Percentiles rank a stretch among this genome's conserved stretches.
phyloP scores from a whole-genome alignment of 345 rosid genomes.

The Moricandia arvensis region DNA sequence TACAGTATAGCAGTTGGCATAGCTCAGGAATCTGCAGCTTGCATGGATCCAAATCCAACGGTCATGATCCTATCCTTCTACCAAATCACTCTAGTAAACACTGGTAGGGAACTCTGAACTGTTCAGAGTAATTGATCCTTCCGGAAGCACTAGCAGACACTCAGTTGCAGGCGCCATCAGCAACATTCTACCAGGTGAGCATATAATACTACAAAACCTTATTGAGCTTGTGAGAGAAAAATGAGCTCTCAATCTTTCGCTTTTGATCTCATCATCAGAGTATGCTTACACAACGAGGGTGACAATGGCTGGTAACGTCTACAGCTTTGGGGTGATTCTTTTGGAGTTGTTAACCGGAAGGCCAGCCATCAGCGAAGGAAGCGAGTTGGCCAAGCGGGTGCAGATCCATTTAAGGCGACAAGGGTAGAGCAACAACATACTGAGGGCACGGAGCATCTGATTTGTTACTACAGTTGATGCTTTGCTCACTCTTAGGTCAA shows the following conservation, averaged over 20 bases:
- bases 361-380: slow-evolving; percentile 70
- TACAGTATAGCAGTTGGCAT: slow-evolving; percentile 67
- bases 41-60: slow-evolving; percentile 53
- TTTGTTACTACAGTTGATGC: too few species aligned
- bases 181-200: slow-evolving; percentile 75
- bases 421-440: slow-evolving; percentile 51
- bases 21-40: slow-evolving; percentile 77
- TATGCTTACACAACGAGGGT: slow-evolving; percentile 92
- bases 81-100: slow-evolving; percentile 74
- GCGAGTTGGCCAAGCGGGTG: slow-evolving; percentile 77
- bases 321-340: slow-evolving; percentile 78
- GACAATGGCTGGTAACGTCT: slow-evolving; percentile 75
- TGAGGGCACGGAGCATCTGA: too few species aligned
- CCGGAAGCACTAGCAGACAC: slow-evolving; percentile 80
- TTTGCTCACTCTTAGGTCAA: too few species aligned
- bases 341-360: slow-evolving; percentile 81
- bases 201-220: slow-evolving; percentile 1
- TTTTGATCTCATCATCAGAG: slow-evolving; percentile 47
- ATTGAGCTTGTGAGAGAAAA: background rate
- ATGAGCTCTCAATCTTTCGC: slow-evolving; percentile 2
- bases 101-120: slow-evolving; percentile 81
- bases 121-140: slow-evolving; percentile 75
- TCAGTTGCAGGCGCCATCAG: slow-evolving; percentile 93
- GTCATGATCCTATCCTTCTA: slow-evolving; percentile 58
- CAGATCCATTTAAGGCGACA: slow-evolving; percentile 44